Base-by-base conservation (phyloP, 208 protist genomes). In the Trypanosoma theileri region DNA sequence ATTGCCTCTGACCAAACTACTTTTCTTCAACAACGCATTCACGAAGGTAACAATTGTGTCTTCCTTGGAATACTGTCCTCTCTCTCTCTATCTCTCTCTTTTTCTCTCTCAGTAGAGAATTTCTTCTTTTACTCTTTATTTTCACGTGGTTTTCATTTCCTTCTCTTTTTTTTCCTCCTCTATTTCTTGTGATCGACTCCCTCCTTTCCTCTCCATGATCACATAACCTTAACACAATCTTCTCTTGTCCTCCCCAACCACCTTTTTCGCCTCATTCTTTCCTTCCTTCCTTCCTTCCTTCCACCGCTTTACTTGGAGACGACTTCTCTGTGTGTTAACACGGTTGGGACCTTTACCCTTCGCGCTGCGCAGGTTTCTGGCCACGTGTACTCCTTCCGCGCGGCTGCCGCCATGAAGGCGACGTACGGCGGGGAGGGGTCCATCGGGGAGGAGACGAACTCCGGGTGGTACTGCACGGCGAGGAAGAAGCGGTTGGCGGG, bases 381-480 rank as follows among this genome's bases (percentile, higher is more conserved):
- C 85, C 83, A 95, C 50, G 68, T 79, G 65, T 82, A 79, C 58
- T 85, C 77, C 60, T 79, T 85, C 53, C 70, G 75, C 14, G 88
- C 79, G 0, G 94, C 95, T 0, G 97, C 97, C 1, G 85, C 81
- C 19, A 99, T 75, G 70, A 99, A 98, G 63, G 97, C 98, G 8
- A 98, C 60, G 81, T 99, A 99, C 64, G 95, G 89, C 52, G 98
- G 97, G 13, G 96, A 98, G 28, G 98, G 98, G 62, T 94, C 87
- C 31, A 95, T 82, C 31, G 97, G 97, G 12, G 96, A 86, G 4
- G 95, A 96, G 56, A 97, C 88, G 80, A 99, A 99, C 88, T 99
- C 98, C 26, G 99, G 99, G 69, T 99, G 99, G 83, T 95, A 99
- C 80, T 99, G 98, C 64, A 96, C 86, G 3, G 94, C 98, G 19